Base-by-base conservation (phyloP, 345 rosid species). In the Cardamine occulta region DNA sequence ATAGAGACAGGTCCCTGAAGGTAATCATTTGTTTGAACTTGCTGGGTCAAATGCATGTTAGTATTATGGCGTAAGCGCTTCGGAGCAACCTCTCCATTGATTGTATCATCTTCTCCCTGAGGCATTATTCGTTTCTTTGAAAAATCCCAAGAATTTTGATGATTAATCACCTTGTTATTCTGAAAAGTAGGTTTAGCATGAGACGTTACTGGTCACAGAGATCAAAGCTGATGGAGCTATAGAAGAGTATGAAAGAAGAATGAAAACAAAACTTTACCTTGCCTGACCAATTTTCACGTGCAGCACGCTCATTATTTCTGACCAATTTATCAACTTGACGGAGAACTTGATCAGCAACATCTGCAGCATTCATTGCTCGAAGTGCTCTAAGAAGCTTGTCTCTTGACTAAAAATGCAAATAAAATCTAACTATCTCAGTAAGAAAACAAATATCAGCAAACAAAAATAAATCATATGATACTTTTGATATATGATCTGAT, bases 301-400 rank as follows among this genome's bases (percentile, higher is more conserved):
- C 84, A 76, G 88, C 85, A 63, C 99, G 98, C 84, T 92, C 99
- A 80, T 80, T 87, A 78, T 80, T 88, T 82, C 83, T 90, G 21
- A 90, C 83, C 80, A 85, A 77, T 85, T 92, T 92, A 78, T 92
- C 99, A 73, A 90, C 94, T 83, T 90, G 99, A 59, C 99, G 88
- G 73, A 95, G 83, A 75, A 84, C 97, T 79, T 92, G 97, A 77
- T 95, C 97, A 29, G 96, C 99, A 26, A 93, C 96, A 84, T 95
- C 97, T 72, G 93, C 93, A 74, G 97, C 97, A 85, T 89, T 92
- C 91, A 95, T 83, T 71, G 87, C 84, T 76, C 93, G 89, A 62
- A 95, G 78, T 70, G 86, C 93, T 88, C 86, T 81, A 54, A 90
- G 80, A 80, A 95, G 77, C 82, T 77, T 89, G 66, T 95, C 99